Percentiles rank a stretch among this genome's conserved stretches.
These are phyloP conservation scores for Neolecta irregularis DNA, from an alignment of 1,139 yeast genomes.

Conservation along the genomic window DNA sequence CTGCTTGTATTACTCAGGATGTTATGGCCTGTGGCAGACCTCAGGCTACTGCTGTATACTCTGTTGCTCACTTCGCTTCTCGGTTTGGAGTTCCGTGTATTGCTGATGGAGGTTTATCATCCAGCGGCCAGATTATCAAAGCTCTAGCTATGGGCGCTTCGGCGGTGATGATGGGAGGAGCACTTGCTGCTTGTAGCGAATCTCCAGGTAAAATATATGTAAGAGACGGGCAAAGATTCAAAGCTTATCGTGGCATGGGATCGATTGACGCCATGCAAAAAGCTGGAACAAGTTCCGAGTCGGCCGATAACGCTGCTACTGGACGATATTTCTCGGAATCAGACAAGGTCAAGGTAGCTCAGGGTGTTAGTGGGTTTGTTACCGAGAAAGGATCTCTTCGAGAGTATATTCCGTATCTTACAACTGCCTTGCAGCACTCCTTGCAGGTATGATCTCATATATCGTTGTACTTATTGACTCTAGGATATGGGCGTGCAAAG, in stretches of 20 bases:
- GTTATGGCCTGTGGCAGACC: slow-evolving; percentile 99
- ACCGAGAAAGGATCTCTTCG: slow-evolving; percentile 91
- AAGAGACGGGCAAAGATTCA: slow-evolving; percentile 95
- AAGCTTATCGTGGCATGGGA: slow-evolving; percentile 99
- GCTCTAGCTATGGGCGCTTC: slow-evolving; percentile 96
- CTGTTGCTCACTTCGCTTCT: slow-evolving; percentile 74
- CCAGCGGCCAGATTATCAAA: slow-evolving; percentile 68
- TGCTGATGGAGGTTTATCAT: slow-evolving; percentile 90
- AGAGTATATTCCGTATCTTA: slow-evolving; percentile 86
- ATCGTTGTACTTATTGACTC: no score
- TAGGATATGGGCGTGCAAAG: slow-evolving; percentile 84
- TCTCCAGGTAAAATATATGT: slow-evolving; percentile 97
- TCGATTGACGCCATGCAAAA: slow-evolving; percentile 98
- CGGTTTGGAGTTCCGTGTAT: slow-evolving; percentile 89
- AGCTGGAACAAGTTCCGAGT: slow-evolving; percentile 44
- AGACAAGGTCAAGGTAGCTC: slow-evolving; percentile 92
- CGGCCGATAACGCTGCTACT: slow-evolving; percentile 78
- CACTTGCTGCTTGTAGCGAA: slow-evolving; percentile 96
- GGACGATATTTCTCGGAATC: slow-evolving; percentile 95
- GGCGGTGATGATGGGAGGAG: slow-evolving; percentile 98
- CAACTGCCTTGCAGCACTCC: slow-evolving; percentile 94
- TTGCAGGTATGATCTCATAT: no score
- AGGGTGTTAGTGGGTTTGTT: slow-evolving; percentile 96
- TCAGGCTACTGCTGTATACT: slow-evolving; percentile 92
- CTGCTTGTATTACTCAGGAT: slow-evolving; percentile 69